Percentiles rank a stretch among this genome's conserved stretches.
These are phyloP conservation scores for Tausonia pullulans DNA, from an alignment of 1,284 basidiomycete genomes.

Conservation along the genomic window DNA sequence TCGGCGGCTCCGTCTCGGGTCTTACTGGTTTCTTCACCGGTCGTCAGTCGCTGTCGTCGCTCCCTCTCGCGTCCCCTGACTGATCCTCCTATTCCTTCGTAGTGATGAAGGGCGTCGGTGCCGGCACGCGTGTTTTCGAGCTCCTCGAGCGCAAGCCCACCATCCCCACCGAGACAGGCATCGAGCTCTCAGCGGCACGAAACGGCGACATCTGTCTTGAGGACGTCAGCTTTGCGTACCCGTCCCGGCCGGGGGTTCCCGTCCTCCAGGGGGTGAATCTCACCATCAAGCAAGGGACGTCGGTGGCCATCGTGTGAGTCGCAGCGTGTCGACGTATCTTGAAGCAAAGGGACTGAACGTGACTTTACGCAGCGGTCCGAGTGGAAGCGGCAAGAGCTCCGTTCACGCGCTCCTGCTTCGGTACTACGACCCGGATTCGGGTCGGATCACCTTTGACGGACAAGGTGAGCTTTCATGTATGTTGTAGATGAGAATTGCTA, in stretches of 20 bases:
- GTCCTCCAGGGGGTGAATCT: slow-evolving; percentile 70
- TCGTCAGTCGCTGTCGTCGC: neutral
- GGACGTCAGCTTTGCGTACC: slow-evolving; percentile 73
- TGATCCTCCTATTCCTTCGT: neutral
- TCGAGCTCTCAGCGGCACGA: slow-evolving; percentile 43
- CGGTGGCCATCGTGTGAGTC: slow-evolving; percentile 80
- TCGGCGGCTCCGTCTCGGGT: slow-evolving; percentile 36
- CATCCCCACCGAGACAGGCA: slow-evolving; percentile 54
- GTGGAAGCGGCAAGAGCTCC: slow-evolving; percentile 84
- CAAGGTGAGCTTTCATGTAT: slow-evolving; percentile 45
- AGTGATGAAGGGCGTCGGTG: slow-evolving; percentile 54
- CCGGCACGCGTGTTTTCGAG: slow-evolving; percentile 84
- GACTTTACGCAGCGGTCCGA: slow-evolving; percentile 51
- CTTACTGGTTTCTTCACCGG: slow-evolving; percentile 37
- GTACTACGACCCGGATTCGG: slow-evolving; percentile 82
- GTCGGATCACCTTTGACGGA: slow-evolving; percentile 72
- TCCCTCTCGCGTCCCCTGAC: neutral
- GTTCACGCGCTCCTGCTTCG: slow-evolving; percentile 77
- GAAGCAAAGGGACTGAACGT: slow-evolving; percentile 13
- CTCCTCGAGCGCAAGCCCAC: slow-evolving; percentile 69
- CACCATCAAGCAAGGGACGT: slow-evolving; percentile 66
- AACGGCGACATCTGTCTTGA: slow-evolving; percentile 66
- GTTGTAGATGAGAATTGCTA: no score
- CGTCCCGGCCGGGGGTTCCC: slow-evolving; percentile 61
- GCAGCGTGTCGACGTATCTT: slow-evolving; percentile 12